Conservation (phyloP, 2,329 filamentous ascomycete genomes). For the Coleophoma cylindrospora region DNA sequence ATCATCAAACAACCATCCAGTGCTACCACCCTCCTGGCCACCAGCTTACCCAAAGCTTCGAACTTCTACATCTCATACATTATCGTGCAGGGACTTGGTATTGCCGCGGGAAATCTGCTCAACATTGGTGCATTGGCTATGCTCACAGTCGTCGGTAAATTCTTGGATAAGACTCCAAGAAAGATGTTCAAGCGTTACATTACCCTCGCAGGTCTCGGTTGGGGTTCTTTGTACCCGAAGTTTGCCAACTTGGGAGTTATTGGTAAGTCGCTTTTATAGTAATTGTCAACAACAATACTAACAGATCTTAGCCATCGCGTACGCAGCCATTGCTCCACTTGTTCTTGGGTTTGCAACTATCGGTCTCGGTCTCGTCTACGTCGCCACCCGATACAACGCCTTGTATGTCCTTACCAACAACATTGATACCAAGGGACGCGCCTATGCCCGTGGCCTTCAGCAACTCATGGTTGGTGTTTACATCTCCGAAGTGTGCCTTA, state of each 20-base stretch:
- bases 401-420: slow-evolving; percentile 77
- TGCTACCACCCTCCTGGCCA: slow-evolving; percentile 61
- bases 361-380: slow-evolving; percentile 74
- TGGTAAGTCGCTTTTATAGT: slow-evolving; percentile 41
- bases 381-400: slow-evolving; percentile 85
- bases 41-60: slow-evolving; percentile 74
- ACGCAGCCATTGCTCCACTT: slow-evolving; percentile 80
- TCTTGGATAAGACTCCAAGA: slow-evolving; percentile 73
- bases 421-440: slow-evolving; percentile 80
- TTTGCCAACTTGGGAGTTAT: slow-evolving; percentile 78
- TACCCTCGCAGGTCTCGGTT: slow-evolving; percentile 67
- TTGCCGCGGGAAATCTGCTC: slow-evolving; percentile 68
- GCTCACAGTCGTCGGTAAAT: slow-evolving; percentile 66
- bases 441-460: slow-evolving; percentile 80
- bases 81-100: slow-evolving; percentile 80
- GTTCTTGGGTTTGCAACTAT: slow-evolving; percentile 77
- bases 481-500: slow-evolving; percentile 73
- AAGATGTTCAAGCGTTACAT: slow-evolving; percentile 76
- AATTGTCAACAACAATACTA: slow-evolving; percentile 5
- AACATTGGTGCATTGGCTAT: slow-evolving; percentile 69
- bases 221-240: slow-evolving; percentile 78
- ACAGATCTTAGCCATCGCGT: slow-evolving; percentile 61
- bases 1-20: slow-evolving; percentile 58
- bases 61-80: slow-evolving; percentile 97
- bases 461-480: slow-evolving; percentile 83